These are phyloP conservation scores for Arthrobotrys entomopaga DNA, from an alignment of 2,329 filamentous ascomycete genomes.

Conservation along the genomic window DNA sequence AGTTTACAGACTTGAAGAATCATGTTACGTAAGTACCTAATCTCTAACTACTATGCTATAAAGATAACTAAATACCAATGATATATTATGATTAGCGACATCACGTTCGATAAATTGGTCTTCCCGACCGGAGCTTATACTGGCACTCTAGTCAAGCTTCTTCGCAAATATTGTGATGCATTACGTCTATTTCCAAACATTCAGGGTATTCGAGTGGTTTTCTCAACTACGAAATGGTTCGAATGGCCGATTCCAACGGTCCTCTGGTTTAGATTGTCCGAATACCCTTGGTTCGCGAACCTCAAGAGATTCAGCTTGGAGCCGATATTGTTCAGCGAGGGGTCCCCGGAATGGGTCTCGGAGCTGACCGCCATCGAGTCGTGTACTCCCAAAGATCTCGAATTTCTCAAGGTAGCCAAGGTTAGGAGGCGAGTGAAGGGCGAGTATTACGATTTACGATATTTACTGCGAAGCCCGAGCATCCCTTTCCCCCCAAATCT, in stretches of 20 bases:
- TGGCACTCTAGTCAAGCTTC: neutral
- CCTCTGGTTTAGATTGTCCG: neutral
- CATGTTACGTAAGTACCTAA: neutral
- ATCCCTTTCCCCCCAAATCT: too few relatives aligned
- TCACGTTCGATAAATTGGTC: constrained; percentile 2
- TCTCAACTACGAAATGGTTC: neutral
- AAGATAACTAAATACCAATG: too few relatives aligned
- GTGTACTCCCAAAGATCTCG: too few relatives aligned
- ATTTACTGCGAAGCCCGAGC: too few relatives aligned
- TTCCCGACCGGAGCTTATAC: neutral
- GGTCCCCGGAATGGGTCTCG: too few relatives aligned
- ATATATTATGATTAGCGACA: too few relatives aligned
- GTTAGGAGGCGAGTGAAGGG: too few relatives aligned
- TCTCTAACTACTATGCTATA: too few relatives aligned
- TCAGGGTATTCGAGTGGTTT: neutral
- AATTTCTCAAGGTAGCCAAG: too few relatives aligned
- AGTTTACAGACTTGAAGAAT: neutral
- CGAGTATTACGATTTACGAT: too few relatives aligned
- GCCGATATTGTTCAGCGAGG: neutral
- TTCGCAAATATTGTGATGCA: neutral
- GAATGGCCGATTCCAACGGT: neutral
- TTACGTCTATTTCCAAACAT: neutral
- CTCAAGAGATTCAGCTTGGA: neutral
- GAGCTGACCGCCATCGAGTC: too few relatives aligned
- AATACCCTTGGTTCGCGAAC: neutral